Conservation (phyloP, 2,329 filamentous ascomycete genomes). For the Endocalyx cinctus region DNA sequence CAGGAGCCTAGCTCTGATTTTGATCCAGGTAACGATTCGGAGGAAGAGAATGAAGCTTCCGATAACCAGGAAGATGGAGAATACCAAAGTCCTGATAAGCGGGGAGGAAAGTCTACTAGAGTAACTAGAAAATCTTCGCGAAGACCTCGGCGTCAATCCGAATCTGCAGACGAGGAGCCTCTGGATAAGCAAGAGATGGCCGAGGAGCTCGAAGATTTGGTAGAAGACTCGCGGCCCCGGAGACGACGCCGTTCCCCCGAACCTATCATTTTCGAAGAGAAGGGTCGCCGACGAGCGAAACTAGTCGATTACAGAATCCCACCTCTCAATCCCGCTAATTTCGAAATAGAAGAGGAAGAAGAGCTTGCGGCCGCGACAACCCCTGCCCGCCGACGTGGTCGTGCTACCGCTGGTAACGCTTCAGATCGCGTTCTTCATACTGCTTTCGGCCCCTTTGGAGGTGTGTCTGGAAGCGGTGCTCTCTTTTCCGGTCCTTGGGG, state of each 20-base stretch:
- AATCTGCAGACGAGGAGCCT: conserved; percentile 53
- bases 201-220: conserved; percentile 61
- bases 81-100: conserved; percentile 46
- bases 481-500: conserved; percentile 72
- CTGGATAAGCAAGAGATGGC: conserved; percentile 61
- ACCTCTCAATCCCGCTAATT: conserved; percentile 64
- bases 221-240: conserved; percentile 48
- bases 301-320: conserved; percentile 84
- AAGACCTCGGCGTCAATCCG: conserved; percentile 42
- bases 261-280: conserved; percentile 56
- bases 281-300: conserved; percentile 52
- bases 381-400: conserved; percentile 62
- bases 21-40: conserved; percentile 56
- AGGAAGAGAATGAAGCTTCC: conserved; percentile 44
- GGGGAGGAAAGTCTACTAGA: conserved; percentile 37
- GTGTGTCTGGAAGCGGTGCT: conserved; percentile 68
- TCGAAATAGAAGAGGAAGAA: conserved; percentile 75
- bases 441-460: conserved; percentile 89
- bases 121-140: conserved; percentile 37
- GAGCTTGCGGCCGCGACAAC: conserved; percentile 65
- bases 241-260: conserved; percentile 49
- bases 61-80: conserved; percentile 33
- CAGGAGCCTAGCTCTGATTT: conserved; percentile 58
- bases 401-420: conserved; percentile 50
- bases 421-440: conserved; percentile 84